Evolutionary conservation across 164 flowering plant species (phyloP).

Genomic region (Dillenia suffruticosa): DNA sequence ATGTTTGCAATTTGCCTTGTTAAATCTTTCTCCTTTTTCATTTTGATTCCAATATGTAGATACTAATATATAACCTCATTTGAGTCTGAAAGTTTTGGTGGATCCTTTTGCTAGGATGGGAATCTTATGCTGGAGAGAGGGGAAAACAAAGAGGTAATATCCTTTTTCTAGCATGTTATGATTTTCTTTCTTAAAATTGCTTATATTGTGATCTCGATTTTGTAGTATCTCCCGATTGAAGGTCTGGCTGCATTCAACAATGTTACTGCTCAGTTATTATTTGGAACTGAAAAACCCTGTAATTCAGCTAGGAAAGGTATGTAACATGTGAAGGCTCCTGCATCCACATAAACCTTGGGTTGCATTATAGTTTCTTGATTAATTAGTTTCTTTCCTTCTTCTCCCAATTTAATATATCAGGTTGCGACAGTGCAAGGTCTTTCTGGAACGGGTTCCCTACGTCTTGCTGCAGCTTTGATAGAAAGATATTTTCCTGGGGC

Average conservation of each 20-base stretch:
- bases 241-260: constrained; percentile 96
- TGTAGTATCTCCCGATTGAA: constrained; percentile 98
- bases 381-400: constrained; percentile 5
- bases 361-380: not conserved
- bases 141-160: constrained; percentile 99
- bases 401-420: constrained; percentile 21
- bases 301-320: constrained; percentile 73
- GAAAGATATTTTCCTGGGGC: constrained; percentile 91
- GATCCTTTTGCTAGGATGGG: constrained; percentile 58
- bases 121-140: constrained; percentile 85
- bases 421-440: constrained; percentile 98
- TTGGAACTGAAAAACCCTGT: constrained; percentile 83
- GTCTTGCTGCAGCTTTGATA: constrained; percentile 91
- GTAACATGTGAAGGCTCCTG: constrained; percentile 11
- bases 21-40: no score
- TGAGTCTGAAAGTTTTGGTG: not conserved
- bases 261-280: constrained; percentile 82
- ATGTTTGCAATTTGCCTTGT: no score
- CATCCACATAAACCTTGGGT: not conserved
- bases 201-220: constrained; percentile 7
- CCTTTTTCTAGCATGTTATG: no score
- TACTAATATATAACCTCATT: no score
- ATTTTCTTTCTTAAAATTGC: constrained; percentile 2
- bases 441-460: constrained; percentile 98
- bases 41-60: no score